Base-by-base conservation (phyloP, 768 basidiomycete genomes). In the Boletellus sp. region DNA sequence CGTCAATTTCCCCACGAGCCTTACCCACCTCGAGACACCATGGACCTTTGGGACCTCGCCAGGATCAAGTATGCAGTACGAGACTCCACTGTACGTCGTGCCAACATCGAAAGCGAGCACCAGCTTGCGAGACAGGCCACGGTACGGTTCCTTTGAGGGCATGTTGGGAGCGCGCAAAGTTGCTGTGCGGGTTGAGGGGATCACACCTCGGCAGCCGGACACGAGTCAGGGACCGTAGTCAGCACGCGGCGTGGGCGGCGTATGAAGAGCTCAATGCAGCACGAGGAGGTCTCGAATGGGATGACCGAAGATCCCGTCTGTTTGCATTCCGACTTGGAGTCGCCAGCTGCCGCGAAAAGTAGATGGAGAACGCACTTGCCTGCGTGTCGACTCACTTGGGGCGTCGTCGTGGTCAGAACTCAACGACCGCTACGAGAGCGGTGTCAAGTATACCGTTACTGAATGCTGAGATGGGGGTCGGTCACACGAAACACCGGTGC, bases 81-180 rank as follows among this genome's bases (percentile, higher is more conserved):
- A 68, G 38, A 73, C 65, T 0, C 73, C 74, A 26, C 72, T 74
- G 41, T 65, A 75, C 3, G 74, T 75, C 1, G 73, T 75, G n/a
- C 74, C 74, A 2, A 75, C 65, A 53, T 75, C 73, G 36, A 76
- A 73, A 13, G 73, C 74, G 13, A 76, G 54, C 1, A 76, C 71
- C 1, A 76, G 52, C 47, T 76, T 76, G 54, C 75, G 67, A 16
- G 56, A 51, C 0, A 53, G 52, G 5, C 77, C 77, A 17, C 56
- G 47, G 50, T 71, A 78, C 1, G 66, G 63, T 36, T 68, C 35
- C 26, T 61, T 46, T 13, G 63, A 42, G 5, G 57, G 10, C 71
- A 71, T 71, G 50, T 17, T 56, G 52, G 24, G 41, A 12, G 34
- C 4, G 48, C 33, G 34, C 24, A 13, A 13, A 31, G 31, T 47